phyloP scores from a whole-genome alignment of 495 filamentous ascomycete species.

The Penicillium riverlandense region DNA sequence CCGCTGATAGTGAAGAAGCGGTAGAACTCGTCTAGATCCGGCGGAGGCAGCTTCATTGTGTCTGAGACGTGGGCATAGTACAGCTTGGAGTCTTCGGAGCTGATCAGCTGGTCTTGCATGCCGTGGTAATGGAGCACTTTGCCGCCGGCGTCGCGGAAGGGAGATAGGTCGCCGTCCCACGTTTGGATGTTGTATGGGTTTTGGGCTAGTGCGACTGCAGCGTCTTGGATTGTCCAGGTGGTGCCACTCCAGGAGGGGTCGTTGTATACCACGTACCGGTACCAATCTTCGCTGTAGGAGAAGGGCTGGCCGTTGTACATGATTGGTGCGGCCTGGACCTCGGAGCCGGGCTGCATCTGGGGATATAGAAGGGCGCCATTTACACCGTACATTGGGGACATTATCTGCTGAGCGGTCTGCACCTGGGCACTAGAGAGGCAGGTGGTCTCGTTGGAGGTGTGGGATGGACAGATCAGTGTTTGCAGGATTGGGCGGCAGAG shows the following conservation, averaged over 20 bases:
- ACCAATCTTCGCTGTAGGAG: conserved; percentile 38
- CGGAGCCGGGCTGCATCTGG: conserved; percentile 40
- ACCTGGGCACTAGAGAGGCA: conserved; percentile 55
- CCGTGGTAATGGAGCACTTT: conserved; percentile 48
- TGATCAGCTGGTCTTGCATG: conserved; percentile 38
- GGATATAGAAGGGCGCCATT: conserved; percentile 52
- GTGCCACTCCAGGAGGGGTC: conserved; percentile 41
- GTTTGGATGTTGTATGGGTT: conserved; percentile 45
- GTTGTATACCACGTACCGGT: conserved; percentile 47
- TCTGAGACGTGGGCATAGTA: conserved; percentile 39
- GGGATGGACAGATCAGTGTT: conserved; percentile 41
- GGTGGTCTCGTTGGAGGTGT: conserved; percentile 17
- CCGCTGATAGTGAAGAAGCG: conserved; percentile 55
- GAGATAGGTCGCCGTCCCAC: conserved; percentile 39
- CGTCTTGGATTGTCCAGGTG: conserved; percentile 32
- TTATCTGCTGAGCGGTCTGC: conserved; percentile 44
- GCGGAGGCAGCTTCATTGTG: conserved; percentile 32
- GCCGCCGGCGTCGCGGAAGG: conserved; percentile 34
- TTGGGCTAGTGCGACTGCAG: conserved; percentile 24
- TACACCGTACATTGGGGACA: conserved; percentile 42
- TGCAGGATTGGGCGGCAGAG: conserved; percentile 50
- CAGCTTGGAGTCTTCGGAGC: conserved; percentile 32
- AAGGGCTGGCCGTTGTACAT: conserved; percentile 36
- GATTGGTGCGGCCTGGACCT: conserved; percentile 18
- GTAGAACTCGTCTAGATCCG: conserved; percentile 48